Conservation (phyloP, 2,329 filamentous ascomycete species). For the Penicillium italicum region DNA sequence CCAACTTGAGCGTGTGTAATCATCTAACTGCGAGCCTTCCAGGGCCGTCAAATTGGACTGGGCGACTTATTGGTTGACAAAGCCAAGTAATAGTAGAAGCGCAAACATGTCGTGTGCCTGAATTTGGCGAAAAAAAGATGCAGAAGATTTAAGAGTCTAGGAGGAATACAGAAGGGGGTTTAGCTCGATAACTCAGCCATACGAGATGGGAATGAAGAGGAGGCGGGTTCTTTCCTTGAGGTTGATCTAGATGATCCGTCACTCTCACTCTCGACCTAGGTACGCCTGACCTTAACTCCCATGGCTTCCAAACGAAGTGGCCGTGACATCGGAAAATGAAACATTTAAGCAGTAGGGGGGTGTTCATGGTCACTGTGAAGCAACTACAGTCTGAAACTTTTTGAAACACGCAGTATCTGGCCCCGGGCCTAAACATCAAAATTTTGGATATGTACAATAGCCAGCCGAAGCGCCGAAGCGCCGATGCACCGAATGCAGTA, state of each 20-base stretch:
- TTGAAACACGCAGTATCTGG: not conserved
- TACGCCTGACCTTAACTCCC: not conserved
- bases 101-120: not conserved
- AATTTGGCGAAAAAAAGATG: not conserved
- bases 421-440: not conserved
- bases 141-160: not conserved
- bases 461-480: not conserved
- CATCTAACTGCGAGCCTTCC: conserved; percentile 12
- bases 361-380: not conserved
- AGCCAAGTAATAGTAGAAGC: not conserved
- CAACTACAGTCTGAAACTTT: not conserved
- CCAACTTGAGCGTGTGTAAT: conserved; percentile 11
- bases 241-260: not conserved
- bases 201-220: not conserved
- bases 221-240: not conserved
- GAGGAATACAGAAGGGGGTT: not conserved
- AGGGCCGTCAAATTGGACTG: conserved; percentile 7
- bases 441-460: not conserved
- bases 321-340: too few relatives aligned
- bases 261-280: too few relatives aligned
- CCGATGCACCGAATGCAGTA: not conserved
- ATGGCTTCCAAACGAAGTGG: not conserved
- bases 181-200: not conserved
- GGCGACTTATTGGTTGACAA: not conserved
- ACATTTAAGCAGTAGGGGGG: not conserved